Conservation (phyloP, 1,284 basidiomycete species). For the Rhodotorula sp. region DNA sequence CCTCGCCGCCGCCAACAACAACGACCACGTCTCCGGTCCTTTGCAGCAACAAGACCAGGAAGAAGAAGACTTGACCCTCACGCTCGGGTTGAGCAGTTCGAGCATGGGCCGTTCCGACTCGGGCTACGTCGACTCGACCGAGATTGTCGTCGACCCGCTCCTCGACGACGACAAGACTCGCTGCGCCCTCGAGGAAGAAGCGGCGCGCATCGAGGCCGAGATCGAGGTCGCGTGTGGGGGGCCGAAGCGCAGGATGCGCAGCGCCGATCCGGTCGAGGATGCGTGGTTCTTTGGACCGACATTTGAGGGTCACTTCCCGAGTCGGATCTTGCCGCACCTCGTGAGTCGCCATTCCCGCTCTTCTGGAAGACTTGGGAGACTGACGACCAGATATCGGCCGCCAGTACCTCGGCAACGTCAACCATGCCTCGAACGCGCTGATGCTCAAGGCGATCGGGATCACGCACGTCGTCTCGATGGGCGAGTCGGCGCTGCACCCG, state of each 20-base stretch:
- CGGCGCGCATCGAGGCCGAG: constrained; percentile 9
- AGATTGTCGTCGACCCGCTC: not conserved
- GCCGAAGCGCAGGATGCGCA: constrained; percentile 17
- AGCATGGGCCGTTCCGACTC: constrained; percentile 40
- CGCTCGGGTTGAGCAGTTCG: not conserved
- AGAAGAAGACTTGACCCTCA: not conserved
- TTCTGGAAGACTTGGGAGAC: too few species aligned
- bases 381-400: not conserved
- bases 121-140: constrained; percentile 33
- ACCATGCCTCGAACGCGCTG: constrained; percentile 89
- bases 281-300: constrained; percentile 88
- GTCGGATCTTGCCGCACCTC: constrained; percentile 86
- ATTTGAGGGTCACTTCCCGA: constrained; percentile 95
- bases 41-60: not conserved
- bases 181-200: constrained; percentile 5
- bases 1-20: not conserved
- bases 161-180: not conserved
- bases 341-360: too few species aligned
- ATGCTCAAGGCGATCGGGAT: constrained; percentile 97
- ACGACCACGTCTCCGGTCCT: too few species aligned
- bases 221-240: constrained; percentile 3
- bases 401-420: constrained; percentile 85
- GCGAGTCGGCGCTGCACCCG: constrained; percentile 83
- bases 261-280: constrained; percentile 51
- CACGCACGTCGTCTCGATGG: constrained; percentile 95